Conservation (phyloP, 106 monocot genomes). For the Agapanthus africanus region DNA sequence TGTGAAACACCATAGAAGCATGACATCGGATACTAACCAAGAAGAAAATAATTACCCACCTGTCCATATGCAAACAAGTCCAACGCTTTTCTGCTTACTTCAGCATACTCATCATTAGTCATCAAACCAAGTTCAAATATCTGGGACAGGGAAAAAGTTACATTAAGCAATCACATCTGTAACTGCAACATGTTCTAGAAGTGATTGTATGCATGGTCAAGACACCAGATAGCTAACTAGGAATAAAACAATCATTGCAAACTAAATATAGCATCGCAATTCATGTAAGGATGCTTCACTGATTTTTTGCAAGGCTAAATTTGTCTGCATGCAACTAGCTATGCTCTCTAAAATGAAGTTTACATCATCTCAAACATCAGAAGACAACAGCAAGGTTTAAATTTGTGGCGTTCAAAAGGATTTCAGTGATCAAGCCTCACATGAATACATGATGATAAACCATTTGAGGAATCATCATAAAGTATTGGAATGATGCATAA, state of each 20-base stretch:
- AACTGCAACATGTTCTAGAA: neutral
- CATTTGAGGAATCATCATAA: neutral
- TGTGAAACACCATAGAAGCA: neutral
- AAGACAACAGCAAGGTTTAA: neutral
- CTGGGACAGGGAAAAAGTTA: conserved; percentile 42
- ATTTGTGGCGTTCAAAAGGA: neutral
- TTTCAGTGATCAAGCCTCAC: neutral
- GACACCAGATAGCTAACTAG: neutral
- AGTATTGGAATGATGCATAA: neutral
- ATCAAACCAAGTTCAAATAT: conserved; percentile 77
- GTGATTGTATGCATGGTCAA: neutral
- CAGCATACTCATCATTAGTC: conserved; percentile 80
- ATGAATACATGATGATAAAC: neutral
- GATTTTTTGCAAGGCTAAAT: neutral
- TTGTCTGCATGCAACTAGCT: neutral
- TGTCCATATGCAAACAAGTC: conserved; percentile 88
- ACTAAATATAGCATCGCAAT: neutral
- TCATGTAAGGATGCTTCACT: neutral
- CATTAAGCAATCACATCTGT: neutral
- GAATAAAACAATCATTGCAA: neutral
- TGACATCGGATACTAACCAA: neutral
- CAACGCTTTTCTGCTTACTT: conserved; percentile 84
- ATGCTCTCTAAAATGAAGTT: neutral
- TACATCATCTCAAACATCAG: neutral
- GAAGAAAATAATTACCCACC: conserved; percentile 32